Base-by-base conservation (phyloP, 768 basidiomycete species). In the Lyophyllum shimeji region DNA sequence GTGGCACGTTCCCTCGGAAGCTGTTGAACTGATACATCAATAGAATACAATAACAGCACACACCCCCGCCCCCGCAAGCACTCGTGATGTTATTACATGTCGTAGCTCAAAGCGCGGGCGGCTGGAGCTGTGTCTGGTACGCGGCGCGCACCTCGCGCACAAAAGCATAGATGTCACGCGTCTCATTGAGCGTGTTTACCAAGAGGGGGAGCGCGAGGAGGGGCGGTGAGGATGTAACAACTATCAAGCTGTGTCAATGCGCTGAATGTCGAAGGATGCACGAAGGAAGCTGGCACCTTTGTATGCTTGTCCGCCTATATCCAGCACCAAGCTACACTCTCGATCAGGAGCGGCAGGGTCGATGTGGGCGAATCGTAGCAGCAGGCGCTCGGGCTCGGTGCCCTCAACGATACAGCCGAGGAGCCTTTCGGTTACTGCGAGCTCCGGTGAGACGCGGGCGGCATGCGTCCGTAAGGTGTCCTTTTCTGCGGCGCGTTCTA, bases 241-340 rank as follows among this genome's bases (percentile, higher is more conserved):
- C 94, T 95, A 63, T 23, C 27, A 33, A 23, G 12, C 53, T 31
- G 12, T 7, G 21, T 56, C 49, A 51, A 21, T 6, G 15, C 15
- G 11, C 15, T 37, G 34, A 37, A 37, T 2, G 15, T 37, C 7
- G 3, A 3, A 37, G 34, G 7, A 7, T 24, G n/a, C 1, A 18
- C 21, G 33, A 34, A 18, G 34, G 31, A 6, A 31, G 45, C 7
- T 48, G 29, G 62, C 44, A 93, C 93, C 89, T 76, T 82, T 82
- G 63, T 90, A 93, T 2, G 72, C 71, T 23, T 75, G 70, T 21
- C 71, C 71, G 2, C 86, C 83, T 18, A 91, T 75, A 64, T 95
- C 90, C n/a, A 95, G 68, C 0, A 93, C 85, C 55, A 95, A 75
- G 55, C 80, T 84, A 55, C 85, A 91, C 60, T 92, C 90, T 27